A percentile compares a stretch with the other conserved stretches of the same genome.
These are phyloP conservation scores for Selaginella tamariscina DNA, from an alignment of 75 land plant species.

Conservation along the genomic window DNA sequence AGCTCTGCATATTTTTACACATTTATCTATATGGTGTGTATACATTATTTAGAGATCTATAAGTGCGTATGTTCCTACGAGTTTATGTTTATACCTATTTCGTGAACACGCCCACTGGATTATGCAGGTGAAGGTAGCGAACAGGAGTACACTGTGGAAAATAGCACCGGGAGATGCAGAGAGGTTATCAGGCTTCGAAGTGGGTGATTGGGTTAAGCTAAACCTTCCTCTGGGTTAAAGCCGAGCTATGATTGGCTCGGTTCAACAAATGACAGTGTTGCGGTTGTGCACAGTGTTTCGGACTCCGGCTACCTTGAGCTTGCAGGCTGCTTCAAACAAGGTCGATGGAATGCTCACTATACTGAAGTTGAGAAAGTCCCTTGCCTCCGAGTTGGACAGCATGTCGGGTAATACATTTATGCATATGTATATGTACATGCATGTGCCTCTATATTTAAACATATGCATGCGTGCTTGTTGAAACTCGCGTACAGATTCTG, in stretches of 20 bases:
- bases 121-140: constrained; percentile 62
- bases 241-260: constrained; percentile 90
- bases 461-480: too few species aligned
- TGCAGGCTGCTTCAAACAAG: constrained; percentile 75
- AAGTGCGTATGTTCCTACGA: background rate
- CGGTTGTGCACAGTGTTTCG: constrained; percentile 74
- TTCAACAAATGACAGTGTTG: constrained; percentile 65
- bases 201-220: constrained; percentile 91
- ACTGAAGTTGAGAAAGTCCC: constrained; percentile 79
- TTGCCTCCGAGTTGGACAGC: constrained; percentile 55
- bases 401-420: too few species aligned
- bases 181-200: constrained; percentile 74
- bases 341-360: constrained; percentile 61
- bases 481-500: too few species aligned
- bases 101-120: background rate
- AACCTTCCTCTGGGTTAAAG: constrained; percentile 54
- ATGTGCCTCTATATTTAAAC: too few species aligned
- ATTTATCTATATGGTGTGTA: background rate
- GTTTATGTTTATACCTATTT: background rate
- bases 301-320: constrained; percentile 73
- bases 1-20: background rate
- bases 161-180: constrained; percentile 92
- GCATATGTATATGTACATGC: too few species aligned
- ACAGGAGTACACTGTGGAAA: constrained; percentile 58
- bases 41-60: constrained; percentile 7